Evolutionary conservation across 1,284 basidiomycete species (phyloP), one percentile per base, ranked within the genome.

Genomic region (Trametes hirsuta): DNA sequence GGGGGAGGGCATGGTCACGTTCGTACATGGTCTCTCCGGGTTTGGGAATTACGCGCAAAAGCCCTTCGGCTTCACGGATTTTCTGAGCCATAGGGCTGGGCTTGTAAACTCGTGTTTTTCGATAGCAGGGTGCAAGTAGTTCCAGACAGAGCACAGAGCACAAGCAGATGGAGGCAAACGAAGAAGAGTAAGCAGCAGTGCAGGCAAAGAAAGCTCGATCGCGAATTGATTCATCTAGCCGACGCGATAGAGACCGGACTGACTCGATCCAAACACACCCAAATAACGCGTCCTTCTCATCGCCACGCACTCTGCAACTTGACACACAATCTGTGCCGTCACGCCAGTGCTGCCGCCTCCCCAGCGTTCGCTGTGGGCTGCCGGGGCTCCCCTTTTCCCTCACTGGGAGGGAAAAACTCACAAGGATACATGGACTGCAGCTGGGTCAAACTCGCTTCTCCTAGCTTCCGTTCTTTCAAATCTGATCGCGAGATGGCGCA

Each of bases 11-110:
- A 45, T n/a, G 40, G 46, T 21, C 24, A 40, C 57, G 39, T 21
- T 56, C 71, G 52, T 66, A 75, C 75, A 74, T 72, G 45, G 68
- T 67, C 69, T 79, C 75, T 50, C 72, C 73, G 22, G 70, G 65
- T 39, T 74, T 73, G 22, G 72, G 72, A 21, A 78, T 68, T 25
- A 73, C 71, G 68, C 90, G 84, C 64, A 92, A 72, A 60, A 91
- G 75, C 30, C 84, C 85, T 42, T 86, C 80, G 36, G 79, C 83
- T 47, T 83, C 76, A 72, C 90, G 81, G 59, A 94, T 83, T 65
- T 84, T 89, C 72, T 86, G 86, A 4, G 81, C 65, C 88, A 90
- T 90, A 2, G 30, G 8, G 30, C 30, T 8, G 1, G 30, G 18
- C 11, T 46, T 4, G 10, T 55, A 21, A 44, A 46, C 48, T 52